Conservation (phyloP, 768 basidiomycete genomes). For the Heimioporus sp. region DNA sequence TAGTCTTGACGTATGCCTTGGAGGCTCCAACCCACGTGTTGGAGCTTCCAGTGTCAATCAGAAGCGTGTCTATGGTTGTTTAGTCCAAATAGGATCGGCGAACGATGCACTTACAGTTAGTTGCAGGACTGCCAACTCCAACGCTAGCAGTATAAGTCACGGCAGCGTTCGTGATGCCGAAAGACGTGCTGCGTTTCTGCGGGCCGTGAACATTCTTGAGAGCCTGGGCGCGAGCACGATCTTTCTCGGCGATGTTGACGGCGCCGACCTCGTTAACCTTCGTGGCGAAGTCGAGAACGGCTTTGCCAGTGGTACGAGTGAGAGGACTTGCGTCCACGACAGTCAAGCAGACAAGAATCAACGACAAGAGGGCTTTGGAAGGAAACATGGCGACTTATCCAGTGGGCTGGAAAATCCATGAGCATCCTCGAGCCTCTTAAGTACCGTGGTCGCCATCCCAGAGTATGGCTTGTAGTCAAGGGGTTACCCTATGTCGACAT, state of each 20-base stretch:
- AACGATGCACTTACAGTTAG: conserved; percentile 20
- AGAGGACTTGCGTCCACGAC: not conserved
- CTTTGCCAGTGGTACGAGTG: not conserved
- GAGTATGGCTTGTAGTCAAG: not conserved
- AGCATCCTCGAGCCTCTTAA: not conserved
- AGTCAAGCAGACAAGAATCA: not conserved
- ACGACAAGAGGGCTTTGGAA: not conserved
- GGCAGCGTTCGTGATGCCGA: conserved; percentile 12
- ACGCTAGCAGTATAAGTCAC: conserved; percentile 30
- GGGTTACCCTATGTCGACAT: too few relatives aligned
- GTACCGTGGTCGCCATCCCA: not conserved
- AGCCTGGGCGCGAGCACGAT: not conserved
- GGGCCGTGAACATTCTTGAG: not conserved
- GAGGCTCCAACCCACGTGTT: conserved; percentile 29
- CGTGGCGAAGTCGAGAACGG: not conserved
- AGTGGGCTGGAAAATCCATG: not conserved
- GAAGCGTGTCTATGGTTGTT: conserved; percentile 17
- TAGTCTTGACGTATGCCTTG: conserved; percentile 4
- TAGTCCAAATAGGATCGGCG: not conserved
- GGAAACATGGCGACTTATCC: not conserved
- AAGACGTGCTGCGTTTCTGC: not conserved
- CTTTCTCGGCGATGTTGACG: not conserved
- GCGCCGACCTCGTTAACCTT: not conserved
- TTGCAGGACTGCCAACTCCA: conserved; percentile 20
- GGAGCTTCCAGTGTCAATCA: conserved; percentile 27